Evolutionary conservation across 1,284 basidiomycete genomes (phyloP).

Genomic region (Microbotryum scabiosae): DNA sequence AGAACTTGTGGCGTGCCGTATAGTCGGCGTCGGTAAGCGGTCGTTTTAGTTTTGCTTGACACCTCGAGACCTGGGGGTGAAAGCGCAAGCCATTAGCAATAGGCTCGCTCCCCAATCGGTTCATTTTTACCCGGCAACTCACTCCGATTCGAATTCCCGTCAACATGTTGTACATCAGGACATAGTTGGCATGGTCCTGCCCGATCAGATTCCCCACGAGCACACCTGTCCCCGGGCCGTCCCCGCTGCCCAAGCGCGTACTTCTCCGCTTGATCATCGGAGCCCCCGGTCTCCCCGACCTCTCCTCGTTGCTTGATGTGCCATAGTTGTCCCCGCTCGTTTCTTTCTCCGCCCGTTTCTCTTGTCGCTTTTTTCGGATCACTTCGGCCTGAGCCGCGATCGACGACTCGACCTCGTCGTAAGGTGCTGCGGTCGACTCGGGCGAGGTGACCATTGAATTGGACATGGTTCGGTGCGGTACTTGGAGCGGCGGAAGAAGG

Average conservation of each 20-base stretch:
- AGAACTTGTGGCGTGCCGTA: constrained; percentile 82
- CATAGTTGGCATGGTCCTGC: constrained; percentile 95
- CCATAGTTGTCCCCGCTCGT: not conserved
- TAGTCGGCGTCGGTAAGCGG: constrained; percentile 81
- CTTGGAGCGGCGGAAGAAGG: too few species aligned
- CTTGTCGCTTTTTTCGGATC: constrained; percentile 21
- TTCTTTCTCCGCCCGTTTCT: constrained; percentile 20
- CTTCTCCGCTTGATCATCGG: not conserved
- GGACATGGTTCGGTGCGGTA: too few species aligned
- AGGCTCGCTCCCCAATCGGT: not conserved
- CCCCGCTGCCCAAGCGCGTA: not conserved
- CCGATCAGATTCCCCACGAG: constrained; percentile 92
- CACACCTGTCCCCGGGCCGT: constrained; percentile 40
- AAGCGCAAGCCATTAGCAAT: not conserved
- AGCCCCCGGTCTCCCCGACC: not conserved
- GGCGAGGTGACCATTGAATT: too few species aligned
- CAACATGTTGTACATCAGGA: constrained; percentile 99
- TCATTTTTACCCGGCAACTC: constrained; percentile 39
- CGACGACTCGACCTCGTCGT: constrained; percentile 25
- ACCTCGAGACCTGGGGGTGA: constrained; percentile 69
- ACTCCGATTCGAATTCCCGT: constrained; percentile 94
- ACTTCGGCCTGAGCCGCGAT: constrained; percentile 24
- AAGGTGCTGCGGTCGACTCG: too few species aligned
- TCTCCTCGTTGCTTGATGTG: not conserved
- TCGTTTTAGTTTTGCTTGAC: constrained; percentile 87